Conservation (phyloP, 2,329 filamentous ascomycete genomes). For the Cladosporium sp. region DNA sequence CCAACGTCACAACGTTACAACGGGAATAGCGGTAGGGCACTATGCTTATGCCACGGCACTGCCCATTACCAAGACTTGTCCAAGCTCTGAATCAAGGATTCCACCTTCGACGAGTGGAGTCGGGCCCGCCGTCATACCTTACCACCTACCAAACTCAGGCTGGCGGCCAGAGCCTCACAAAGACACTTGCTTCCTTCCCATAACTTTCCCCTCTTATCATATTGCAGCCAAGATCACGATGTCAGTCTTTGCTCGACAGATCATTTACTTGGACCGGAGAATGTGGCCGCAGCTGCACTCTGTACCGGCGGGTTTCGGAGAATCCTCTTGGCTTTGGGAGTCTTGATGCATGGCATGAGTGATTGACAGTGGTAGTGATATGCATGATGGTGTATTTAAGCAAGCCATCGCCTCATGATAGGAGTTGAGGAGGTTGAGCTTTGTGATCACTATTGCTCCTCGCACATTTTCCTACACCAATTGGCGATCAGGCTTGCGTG, state of each 20-base stretch:
- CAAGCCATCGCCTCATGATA: neutral
- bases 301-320: neutral
- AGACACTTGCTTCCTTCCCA: neutral
- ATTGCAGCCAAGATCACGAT: neutral
- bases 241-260: neutral
- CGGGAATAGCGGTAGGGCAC: no score
- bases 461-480: neutral
- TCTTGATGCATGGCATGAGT: neutral
- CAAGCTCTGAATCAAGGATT: constrained; percentile 5
- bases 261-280: neutral
- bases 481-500: no score
- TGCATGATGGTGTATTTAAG: constrained; percentile 2
- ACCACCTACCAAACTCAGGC: constrained; percentile 9
- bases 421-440: neutral
- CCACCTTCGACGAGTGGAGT: neutral
- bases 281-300: neutral
- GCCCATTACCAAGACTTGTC: constrained; percentile 6
- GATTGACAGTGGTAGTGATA: neutral
- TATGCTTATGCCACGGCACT: no score
- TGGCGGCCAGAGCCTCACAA: constrained; percentile 1
- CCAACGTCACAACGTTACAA: no score
- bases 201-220: constrained; percentile 4
- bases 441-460: neutral
- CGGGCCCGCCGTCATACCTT: constrained; percentile 4
- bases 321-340: neutral